Evolutionary conservation across 331 rosid species (phyloP).

Genomic region (Arachis monticola): DNA sequence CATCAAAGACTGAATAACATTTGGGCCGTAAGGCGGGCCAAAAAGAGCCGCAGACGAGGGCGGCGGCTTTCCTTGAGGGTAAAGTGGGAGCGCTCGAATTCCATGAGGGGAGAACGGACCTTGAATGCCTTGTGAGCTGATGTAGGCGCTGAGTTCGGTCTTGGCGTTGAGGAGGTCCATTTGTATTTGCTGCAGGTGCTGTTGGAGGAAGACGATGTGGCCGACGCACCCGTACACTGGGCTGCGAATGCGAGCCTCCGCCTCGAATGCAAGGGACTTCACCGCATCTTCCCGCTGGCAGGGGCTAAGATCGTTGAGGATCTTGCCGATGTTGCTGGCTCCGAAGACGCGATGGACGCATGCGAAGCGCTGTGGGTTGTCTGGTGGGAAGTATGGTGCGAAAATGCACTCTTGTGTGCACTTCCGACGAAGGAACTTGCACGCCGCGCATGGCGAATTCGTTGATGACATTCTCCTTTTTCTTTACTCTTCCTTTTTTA

Average conservation of each 20-base stretch:
- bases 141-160: conserved; percentile 53
- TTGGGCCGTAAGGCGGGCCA: background rate
- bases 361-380: conserved; percentile 67
- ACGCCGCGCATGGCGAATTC: conserved; percentile 82
- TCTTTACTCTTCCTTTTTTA: no score
- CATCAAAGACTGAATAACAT: background rate
- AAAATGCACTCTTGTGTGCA: conserved; percentile 85
- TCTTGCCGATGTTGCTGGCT: conserved; percentile 76
- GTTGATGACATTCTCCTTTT: conserved; percentile 41
- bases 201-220: conserved; percentile 62
- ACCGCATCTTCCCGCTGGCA: conserved; percentile 70
- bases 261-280: conserved; percentile 74
- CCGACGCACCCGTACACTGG: conserved; percentile 91
- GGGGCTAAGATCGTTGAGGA: conserved; percentile 62
- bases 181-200: conserved; percentile 48
- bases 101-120: conserved; percentile 1
- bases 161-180: conserved; percentile 52
- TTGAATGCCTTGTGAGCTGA: conserved; percentile 55
- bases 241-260: conserved; percentile 70
- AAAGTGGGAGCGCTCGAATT: background rate
- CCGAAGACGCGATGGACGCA: conserved; percentile 80
- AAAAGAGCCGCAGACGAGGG: background rate
- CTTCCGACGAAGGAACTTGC: conserved; percentile 73
- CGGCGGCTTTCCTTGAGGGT: background rate
- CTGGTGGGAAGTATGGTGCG: conserved; percentile 90